Base-by-base conservation (phyloP, 345 rosid species). In the Lumnitzera racemosa region DNA sequence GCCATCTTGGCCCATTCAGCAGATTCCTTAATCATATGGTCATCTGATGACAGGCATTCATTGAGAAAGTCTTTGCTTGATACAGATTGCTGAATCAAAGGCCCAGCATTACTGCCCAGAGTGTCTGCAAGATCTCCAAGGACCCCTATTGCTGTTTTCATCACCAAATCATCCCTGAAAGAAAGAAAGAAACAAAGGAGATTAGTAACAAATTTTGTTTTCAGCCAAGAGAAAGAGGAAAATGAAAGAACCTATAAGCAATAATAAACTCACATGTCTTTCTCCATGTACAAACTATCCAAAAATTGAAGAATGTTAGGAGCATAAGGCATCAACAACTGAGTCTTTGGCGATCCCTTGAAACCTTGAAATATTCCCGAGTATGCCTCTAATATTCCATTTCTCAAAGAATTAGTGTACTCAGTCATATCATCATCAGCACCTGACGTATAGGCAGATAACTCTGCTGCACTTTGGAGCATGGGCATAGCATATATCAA, bases 1-100 rank as follows among this genome's bases (percentile, higher is more conserved):
- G 86, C 83, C 79, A 81, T 65, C 79, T 78, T 81, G 69, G 86
- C 79, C 86, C 86, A 81, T 65, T 81, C 83, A 12, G 86, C 86
- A 59, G 86, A 81, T 78, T 81, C 86, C 75, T 83, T 83, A 51
- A 83, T 79, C 79, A 78, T 57, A 67, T 69, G 72, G 52, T 81
- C 86, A 49, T 78, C 83, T 4, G 86, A 76, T 8, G 79, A 78
- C 46, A 81, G 72, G 56, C 86, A 81, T 67, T 81, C 86, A 59
- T 67, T 76, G 16, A 81, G 71, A 61, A 81, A 81, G 60, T 76
- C 83, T 69, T 74, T 78, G 72, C 75, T 69, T 47, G 86, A 78
- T 50, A 73, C 72, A 61, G 86, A 76, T 50, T 81, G 80, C 74
- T 78, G 86, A 63, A 81, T 78, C 75, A 81, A 76, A 47, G 83